A percentile compares a stretch with the other conserved stretches of the same genome.
phyloP scores from a whole-genome alignment of 352 stramenopile genomes.

The Pythium aristosporum region DNA sequence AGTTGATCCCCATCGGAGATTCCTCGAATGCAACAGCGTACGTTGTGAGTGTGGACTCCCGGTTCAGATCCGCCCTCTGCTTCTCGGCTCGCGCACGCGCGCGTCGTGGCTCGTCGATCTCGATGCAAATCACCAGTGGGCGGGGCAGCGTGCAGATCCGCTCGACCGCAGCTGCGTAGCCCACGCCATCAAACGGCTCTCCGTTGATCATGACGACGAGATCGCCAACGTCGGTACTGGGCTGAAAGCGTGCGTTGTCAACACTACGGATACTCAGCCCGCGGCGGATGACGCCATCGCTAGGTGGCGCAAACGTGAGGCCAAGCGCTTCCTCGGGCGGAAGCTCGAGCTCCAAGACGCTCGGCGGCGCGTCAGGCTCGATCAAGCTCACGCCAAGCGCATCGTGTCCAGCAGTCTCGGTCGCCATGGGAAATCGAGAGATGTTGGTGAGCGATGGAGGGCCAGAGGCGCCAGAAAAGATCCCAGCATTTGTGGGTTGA shows the following conservation, averaged over 20 bases:
- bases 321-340: constrained; percentile 81
- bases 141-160: constrained; percentile 77
- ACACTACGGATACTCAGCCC: constrained; percentile 82
- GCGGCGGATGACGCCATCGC: constrained; percentile 74
- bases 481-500: too few species aligned
- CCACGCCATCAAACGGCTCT: constrained; percentile 67
- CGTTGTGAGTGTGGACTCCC: constrained; percentile 71
- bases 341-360: constrained; percentile 74
- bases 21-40: constrained; percentile 86
- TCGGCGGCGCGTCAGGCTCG: not conserved
- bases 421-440: not conserved
- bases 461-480: too few species aligned
- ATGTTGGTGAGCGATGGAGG: too few species aligned
- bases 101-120: constrained; percentile 48
- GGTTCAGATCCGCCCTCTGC: constrained; percentile 79
- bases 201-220: constrained; percentile 81
- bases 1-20: constrained; percentile 77
- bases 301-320: constrained; percentile 80
- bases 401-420: too few species aligned
- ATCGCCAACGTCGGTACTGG: constrained; percentile 74
- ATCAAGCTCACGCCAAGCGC: not conserved
- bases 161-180: constrained; percentile 83
- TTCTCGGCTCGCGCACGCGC: constrained; percentile 38
- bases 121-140: constrained; percentile 76
- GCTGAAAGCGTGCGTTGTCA: constrained; percentile 73